Evolutionary conservation across 495 filamentous ascomycete species (phyloP).

Genomic region (Platismatia glauca): DNA sequence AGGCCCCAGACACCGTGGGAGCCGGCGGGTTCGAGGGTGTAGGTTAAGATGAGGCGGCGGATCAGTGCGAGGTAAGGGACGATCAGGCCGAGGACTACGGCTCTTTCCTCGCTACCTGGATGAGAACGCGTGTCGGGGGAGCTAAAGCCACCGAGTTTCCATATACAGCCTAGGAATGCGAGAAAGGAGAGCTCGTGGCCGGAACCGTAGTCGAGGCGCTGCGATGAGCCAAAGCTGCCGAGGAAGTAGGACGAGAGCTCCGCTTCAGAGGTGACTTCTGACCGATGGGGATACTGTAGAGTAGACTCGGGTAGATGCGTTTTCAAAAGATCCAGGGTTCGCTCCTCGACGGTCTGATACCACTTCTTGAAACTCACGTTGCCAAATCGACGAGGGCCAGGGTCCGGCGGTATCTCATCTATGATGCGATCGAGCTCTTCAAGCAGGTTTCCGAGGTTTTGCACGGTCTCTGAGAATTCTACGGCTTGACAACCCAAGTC

Average conservation of each 20-base stretch:
- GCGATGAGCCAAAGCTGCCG: conserved; percentile 78
- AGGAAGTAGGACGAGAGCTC: conserved; percentile 77
- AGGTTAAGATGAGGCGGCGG: conserved; percentile 73
- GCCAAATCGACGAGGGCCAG: conserved; percentile 80
- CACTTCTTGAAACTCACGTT: conserved; percentile 84
- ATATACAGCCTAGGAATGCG: conserved; percentile 80
- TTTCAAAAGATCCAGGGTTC: conserved; percentile 48
- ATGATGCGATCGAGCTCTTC: conserved; percentile 55
- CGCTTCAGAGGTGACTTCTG: conserved; percentile 38
- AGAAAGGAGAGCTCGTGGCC: conserved; percentile 93
- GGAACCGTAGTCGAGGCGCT: conserved; percentile 89
- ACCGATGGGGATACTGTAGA: conserved; percentile 27
- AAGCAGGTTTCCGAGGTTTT: conserved; percentile 53
- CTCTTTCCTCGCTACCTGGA: conserved; percentile 55
- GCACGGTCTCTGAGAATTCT: conserved; percentile 51
- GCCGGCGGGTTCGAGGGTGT: conserved; percentile 91
- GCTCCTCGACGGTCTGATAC: conserved; percentile 57
- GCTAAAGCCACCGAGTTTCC: conserved; percentile 78
- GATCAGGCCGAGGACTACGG: conserved; percentile 70
- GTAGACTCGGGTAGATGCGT: conserved; percentile 49
- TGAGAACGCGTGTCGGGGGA: conserved; percentile 20
- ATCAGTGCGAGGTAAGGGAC: conserved; percentile 71
- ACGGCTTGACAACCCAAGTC: conserved; percentile 40
- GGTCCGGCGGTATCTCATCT: conserved; percentile 71
- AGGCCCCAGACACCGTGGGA: conserved; percentile 96